Conservation (phyloP, 1,284 basidiomycete species). For the Ganoderma lingzhi region DNA sequence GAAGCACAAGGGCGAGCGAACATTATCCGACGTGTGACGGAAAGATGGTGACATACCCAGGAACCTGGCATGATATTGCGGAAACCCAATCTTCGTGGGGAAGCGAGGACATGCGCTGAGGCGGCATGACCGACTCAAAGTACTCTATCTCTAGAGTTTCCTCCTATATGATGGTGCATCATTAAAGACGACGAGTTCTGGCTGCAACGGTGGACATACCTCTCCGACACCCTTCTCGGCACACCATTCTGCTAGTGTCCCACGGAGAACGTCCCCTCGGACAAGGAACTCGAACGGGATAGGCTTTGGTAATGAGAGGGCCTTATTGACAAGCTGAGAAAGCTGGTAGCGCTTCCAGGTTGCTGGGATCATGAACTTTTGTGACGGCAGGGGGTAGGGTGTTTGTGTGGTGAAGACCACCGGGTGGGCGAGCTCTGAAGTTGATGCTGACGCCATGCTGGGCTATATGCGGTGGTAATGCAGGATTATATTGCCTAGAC, state of each 20-base stretch:
- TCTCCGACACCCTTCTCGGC: slow-evolving; percentile 75
- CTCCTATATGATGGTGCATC: slow-evolving; percentile 58
- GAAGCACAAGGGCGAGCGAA: background rate
- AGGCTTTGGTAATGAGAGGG: slow-evolving; percentile 76
- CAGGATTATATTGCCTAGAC: background rate
- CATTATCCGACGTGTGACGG: background rate
- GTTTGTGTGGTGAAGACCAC: slow-evolving; percentile 87
- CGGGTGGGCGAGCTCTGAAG: slow-evolving; percentile 53
- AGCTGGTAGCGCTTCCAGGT: slow-evolving; percentile 95
- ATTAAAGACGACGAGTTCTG: background rate
- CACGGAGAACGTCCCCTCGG: slow-evolving; percentile 81
- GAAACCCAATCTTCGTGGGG: slow-evolving; percentile 97
- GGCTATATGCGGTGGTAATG: background rate
- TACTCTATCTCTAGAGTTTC: slow-evolving; percentile 95
- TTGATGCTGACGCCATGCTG: slow-evolving; percentile 39
- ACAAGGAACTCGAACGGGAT: slow-evolving; percentile 97
- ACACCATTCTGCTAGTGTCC: slow-evolving; percentile 83
- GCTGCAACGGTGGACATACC: slow-evolving; percentile 46
- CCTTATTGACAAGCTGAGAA: slow-evolving; percentile 98
- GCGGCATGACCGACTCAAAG: slow-evolving; percentile 91
- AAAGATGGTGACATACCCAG: slow-evolving; percentile 64
- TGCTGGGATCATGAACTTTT: slow-evolving; percentile 94
- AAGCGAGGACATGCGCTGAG: slow-evolving; percentile 81
- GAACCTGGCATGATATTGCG: slow-evolving; percentile 73
- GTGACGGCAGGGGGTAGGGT: slow-evolving; percentile 83